Evolutionary conservation across 345 rosid species (phyloP).

Genomic region (Gossypium ekmanianum): DNA sequence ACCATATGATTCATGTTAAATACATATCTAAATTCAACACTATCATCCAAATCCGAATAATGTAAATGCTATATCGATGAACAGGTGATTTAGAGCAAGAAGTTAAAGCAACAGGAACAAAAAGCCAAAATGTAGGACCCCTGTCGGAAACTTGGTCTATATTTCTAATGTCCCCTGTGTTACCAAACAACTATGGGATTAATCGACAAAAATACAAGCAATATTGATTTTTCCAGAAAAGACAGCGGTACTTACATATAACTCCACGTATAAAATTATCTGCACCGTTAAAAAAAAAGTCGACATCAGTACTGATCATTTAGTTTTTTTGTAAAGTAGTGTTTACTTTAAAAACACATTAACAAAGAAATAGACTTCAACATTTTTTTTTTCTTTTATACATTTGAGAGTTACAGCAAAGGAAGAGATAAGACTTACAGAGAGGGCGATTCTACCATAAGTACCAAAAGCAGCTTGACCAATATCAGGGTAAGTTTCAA

Average conservation of each 20-base stretch:
- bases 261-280: constrained; percentile 71
- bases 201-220: background rate
- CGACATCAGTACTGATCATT: background rate
- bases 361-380: too few relatives aligned
- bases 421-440: constrained; percentile 42
- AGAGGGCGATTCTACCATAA: constrained; percentile 59
- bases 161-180: background rate
- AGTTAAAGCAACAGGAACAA: background rate
- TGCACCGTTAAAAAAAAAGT: constrained; percentile 32
- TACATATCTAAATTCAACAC: too few relatives aligned
- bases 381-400: too few relatives aligned
- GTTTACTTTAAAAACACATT: background rate
- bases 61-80: background rate
- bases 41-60: too few relatives aligned
- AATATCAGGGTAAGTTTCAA: constrained; percentile 90
- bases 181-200: background rate
- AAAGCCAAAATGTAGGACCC: background rate
- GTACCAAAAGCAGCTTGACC: constrained; percentile 94
- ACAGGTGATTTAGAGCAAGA: background rate
- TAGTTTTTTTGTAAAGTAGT: background rate
- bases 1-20: too few relatives aligned
- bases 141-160: background rate
- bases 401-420: background rate
- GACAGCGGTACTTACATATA: constrained; percentile 76
- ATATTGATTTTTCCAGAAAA: background rate